A percentile compares a stretch with the other conserved stretches of the same genome.
Conservation (phyloP, 1,284 basidiomycete species). For the Phellopilus nigrolimitatus region DNA sequence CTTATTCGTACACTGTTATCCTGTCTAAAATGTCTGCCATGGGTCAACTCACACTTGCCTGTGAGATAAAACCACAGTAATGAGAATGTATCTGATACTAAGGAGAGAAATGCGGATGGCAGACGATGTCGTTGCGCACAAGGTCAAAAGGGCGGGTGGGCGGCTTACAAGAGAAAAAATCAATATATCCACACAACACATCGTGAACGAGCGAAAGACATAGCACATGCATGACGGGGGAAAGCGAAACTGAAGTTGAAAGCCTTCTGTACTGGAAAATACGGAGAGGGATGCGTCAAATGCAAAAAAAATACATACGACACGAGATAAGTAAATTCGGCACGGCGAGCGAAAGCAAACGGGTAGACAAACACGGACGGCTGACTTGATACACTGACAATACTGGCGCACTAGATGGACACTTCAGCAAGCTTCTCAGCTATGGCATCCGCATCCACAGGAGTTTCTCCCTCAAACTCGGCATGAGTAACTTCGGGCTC, state of each 20-base stretch:
- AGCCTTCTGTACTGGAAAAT: background rate
- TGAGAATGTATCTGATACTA: background rate
- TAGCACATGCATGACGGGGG: background rate
- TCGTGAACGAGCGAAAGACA: background rate
- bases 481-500: conserved; percentile 24
- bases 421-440: conserved; percentile 40
- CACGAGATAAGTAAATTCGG: background rate
- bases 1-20: too few relatives aligned
- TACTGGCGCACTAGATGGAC: conserved; percentile 28
- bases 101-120: too few relatives aligned
- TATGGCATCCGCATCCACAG: conserved; percentile 28
- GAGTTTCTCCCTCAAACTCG: conserved; percentile 29
- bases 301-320: conserved; percentile 2
- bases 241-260: background rate
- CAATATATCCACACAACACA: background rate
- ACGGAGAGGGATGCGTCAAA: background rate
- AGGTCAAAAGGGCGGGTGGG: too few relatives aligned
- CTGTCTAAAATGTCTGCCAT: too few relatives aligned
- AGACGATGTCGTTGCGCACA: too few relatives aligned
- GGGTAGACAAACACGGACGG: background rate
- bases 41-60: too few relatives aligned
- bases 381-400: background rate
- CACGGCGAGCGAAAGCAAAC: background rate
- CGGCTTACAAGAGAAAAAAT: background rate
- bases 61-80: too few relatives aligned